Conservation (phyloP, 495 filamentous ascomycete genomes). For the Neurospora intermedia region DNA sequence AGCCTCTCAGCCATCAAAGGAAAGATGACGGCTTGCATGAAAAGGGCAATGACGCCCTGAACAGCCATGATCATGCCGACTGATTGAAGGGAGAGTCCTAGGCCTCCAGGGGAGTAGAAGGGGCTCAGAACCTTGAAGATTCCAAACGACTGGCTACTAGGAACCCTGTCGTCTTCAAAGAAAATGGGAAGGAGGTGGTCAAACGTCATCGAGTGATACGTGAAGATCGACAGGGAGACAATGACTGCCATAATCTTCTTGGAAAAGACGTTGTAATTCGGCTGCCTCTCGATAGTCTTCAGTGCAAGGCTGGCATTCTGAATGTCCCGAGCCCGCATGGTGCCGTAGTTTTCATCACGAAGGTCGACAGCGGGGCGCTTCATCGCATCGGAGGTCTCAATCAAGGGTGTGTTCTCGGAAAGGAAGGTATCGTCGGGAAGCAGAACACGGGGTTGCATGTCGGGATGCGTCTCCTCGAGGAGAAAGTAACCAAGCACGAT, state of each 20-base stretch:
- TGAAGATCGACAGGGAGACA: slow-evolving; percentile 67
- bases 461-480: slow-evolving; percentile 71
- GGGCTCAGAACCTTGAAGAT: slow-evolving; percentile 16
- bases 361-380: slow-evolving; percentile 61
- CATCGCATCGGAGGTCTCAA: slow-evolving; percentile 60
- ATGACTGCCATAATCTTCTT: slow-evolving; percentile 59
- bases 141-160: slow-evolving; percentile 10
- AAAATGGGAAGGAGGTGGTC: slow-evolving; percentile 80
- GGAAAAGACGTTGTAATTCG: slow-evolving; percentile 43
- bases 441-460: slow-evolving; percentile 53
- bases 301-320: slow-evolving; percentile 21
- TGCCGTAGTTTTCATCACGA: slow-evolving; percentile 66
- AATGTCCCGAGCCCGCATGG: slow-evolving; percentile 52
- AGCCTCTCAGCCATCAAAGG: slow-evolving; percentile 57
- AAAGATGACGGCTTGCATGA: slow-evolving; percentile 69
- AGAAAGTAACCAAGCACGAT: slow-evolving; percentile 64
- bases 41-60: slow-evolving; percentile 67
- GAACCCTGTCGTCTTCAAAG: slow-evolving; percentile 54
- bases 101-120: slow-evolving; percentile 58
- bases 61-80: slow-evolving; percentile 72
- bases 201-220: slow-evolving; percentile 81
- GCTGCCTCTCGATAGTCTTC: slow-evolving; percentile 22
- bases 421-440: slow-evolving; percentile 43
- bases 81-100: slow-evolving; percentile 60
- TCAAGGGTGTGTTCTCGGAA: slow-evolving; percentile 54